phyloP scores from a whole-genome alignment of 2,329 filamentous ascomycete genomes.

The Tolypocladium amazonense region DNA sequence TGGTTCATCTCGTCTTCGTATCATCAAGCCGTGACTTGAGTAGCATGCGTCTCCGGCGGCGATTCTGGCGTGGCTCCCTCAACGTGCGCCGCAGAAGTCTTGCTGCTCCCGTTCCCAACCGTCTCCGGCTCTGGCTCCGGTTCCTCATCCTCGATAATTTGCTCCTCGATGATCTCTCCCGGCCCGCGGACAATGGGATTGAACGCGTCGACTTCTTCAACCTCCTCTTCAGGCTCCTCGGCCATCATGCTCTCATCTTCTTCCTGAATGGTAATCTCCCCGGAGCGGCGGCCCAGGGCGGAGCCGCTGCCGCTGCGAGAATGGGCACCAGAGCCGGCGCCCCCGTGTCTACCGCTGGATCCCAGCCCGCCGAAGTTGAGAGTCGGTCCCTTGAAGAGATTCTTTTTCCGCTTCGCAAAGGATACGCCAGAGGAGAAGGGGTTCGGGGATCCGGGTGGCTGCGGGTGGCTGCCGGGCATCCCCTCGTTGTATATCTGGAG shows the following conservation, averaged over 20 bases:
- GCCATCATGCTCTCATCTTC: slow-evolving; percentile 44
- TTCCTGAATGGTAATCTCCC: slow-evolving; percentile 64
- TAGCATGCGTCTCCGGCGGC: not conserved
- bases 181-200: slow-evolving; percentile 35
- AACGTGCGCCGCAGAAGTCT: not conserved
- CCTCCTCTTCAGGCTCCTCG: slow-evolving; percentile 32
- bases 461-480: slow-evolving; percentile 32
- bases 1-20: not conserved
- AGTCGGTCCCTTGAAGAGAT: slow-evolving; percentile 72
- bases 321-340: slow-evolving; percentile 30
- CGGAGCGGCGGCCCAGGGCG: slow-evolving; percentile 55
- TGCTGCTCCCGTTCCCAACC: not conserved
- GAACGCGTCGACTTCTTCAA: slow-evolving; percentile 51
- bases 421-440: slow-evolving; percentile 54
- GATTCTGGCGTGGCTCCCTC: not conserved
- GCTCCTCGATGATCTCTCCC: slow-evolving; percentile 34
- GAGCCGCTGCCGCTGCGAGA: slow-evolving; percentile 52
- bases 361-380: slow-evolving; percentile 39
- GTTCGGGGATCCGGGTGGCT: slow-evolving; percentile 43
- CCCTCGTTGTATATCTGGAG: slow-evolving; percentile 47
- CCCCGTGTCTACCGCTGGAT: slow-evolving; percentile 17
- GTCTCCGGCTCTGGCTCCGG: slow-evolving; percentile 13
- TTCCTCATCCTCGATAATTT: slow-evolving; percentile 33
- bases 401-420: slow-evolving; percentile 74
- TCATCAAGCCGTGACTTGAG: not conserved